phyloP scores from a whole-genome alignment of 176 grass and related monocot species.

The Phoenix roebelenii region DNA sequence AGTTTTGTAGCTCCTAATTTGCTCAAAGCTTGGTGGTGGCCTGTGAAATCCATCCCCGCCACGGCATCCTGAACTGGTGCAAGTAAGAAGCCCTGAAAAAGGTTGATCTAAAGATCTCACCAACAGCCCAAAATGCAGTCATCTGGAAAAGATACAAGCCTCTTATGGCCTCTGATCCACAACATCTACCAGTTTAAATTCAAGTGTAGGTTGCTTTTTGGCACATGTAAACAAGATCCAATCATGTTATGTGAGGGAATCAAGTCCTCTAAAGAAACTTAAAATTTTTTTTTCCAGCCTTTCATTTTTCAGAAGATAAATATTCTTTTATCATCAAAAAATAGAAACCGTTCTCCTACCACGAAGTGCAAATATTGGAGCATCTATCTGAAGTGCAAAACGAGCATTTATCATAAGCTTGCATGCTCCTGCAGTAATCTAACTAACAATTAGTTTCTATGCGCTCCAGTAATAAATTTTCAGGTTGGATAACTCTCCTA shows the following conservation, averaged over 20 bases:
- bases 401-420: conserved; percentile 7
- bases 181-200: no score
- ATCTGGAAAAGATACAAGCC: no score
- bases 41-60: background rate
- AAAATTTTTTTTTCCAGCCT: background rate
- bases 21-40: background rate
- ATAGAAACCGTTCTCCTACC: background rate
- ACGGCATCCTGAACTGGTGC: conserved; percentile 2
- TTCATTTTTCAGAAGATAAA: background rate
- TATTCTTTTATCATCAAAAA: background rate
- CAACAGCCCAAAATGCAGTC: no score
- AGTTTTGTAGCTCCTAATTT: background rate
- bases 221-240: no score
- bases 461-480: no score
- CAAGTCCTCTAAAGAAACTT: no score
- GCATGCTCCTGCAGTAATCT: background rate
- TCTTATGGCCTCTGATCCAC: no score
- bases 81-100: background rate
- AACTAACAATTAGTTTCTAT: background rate
- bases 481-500: no score
- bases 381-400: conserved; percentile 5
- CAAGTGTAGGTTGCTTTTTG: no score
- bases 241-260: no score
- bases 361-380: conserved; percentile 19
- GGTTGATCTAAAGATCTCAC: no score